A percentile compares a stretch with the other conserved stretches of the same genome.
phyloP scores from a whole-genome alignment of 495 filamentous ascomycete genomes.

The Chlorociboria aeruginascens region DNA sequence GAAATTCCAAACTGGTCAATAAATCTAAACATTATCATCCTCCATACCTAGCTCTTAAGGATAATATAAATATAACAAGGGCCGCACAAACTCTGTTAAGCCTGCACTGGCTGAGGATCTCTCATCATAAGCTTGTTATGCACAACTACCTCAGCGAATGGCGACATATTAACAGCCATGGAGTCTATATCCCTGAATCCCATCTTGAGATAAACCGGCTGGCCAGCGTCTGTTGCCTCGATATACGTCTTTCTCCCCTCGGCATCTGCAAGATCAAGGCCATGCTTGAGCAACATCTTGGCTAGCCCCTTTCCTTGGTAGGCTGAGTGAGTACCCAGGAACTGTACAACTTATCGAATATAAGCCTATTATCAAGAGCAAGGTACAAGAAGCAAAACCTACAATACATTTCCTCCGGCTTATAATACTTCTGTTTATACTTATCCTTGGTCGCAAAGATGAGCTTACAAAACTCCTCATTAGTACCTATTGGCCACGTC shows the following conservation, averaged over 20 bases:
- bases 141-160: slow-evolving; percentile 4
- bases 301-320: slow-evolving; percentile 16
- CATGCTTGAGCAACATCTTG: slow-evolving; percentile 11
- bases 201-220: slow-evolving; percentile 14
- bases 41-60: too few species aligned
- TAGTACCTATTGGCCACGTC: slow-evolving; percentile 15
- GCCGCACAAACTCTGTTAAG: background rate
- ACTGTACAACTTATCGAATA: slow-evolving; percentile 4
- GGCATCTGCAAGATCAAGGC: slow-evolving; percentile 11
- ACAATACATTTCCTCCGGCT: slow-evolving; percentile 14
- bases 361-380: background rate
- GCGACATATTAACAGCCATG: slow-evolving; percentile 9
- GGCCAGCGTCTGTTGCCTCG: slow-evolving; percentile 12
- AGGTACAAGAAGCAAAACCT: slow-evolving; percentile 1
- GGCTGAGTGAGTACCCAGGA: slow-evolving; percentile 6
- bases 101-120: slow-evolving; percentile 4
- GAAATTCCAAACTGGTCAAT: too few species aligned
- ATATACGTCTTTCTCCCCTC: slow-evolving; percentile 14
- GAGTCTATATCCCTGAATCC: slow-evolving; percentile 13
- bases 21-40: too few species aligned
- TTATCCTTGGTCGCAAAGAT: slow-evolving; percentile 9
- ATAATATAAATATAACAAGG: background rate
- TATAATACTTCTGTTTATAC: slow-evolving; percentile 3
- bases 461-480: slow-evolving; percentile 9
- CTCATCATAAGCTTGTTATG: slow-evolving; percentile 15